Evolutionary conservation across 805 yeast species (phyloP), one percentile per base, ranked within the genome.

Genomic region (Yarrowia hollandica): DNA sequence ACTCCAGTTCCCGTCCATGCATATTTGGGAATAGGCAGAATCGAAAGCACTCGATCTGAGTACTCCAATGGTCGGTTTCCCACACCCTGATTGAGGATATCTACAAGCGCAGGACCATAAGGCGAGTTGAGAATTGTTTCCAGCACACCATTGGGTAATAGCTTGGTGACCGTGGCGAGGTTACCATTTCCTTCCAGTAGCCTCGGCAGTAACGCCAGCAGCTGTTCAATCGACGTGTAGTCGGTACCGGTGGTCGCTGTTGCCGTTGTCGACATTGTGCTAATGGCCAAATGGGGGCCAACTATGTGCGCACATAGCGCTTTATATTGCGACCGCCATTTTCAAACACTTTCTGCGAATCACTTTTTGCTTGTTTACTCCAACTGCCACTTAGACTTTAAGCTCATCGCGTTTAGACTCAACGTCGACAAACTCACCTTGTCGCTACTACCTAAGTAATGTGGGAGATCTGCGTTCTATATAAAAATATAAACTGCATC

Each of bases 1-100:
- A 52, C 44, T 19, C 58, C 58, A 2, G 58, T 52, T 35, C 58
- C 58, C 3, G 58, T 52, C 34, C 35, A 26, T 16, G 58, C 58
- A 23, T 35, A 25, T 25, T 21, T 16, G 1, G 58, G 58, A 25
- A 52, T 52, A n/a, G 58, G 58, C 10, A 52, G 58, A 52, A 52
- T 26, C 6, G 58, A 26, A 4, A 52, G 44, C 19, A 52, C 35
- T 33, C 39, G 55, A 22, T 48, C 55, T 14, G 55, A 48, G 30
- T 48, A 48, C 39, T 48, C 55, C 39, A 48, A 14, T 2, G 55
- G 39, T 15, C 55, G 55, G n/a, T 48, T 48, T 6, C 55, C 55
- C 38, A 48, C 55, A 22, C 16, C 28, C 30, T 33, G 21, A 30
- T 48, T 48, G 55, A 48, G 55, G 14, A 22, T 6, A 14, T 48